These are phyloP conservation scores for Beauveria sp. DNA, from an alignment of 2,329 filamentous ascomycete species.

Conservation along the genomic window DNA sequence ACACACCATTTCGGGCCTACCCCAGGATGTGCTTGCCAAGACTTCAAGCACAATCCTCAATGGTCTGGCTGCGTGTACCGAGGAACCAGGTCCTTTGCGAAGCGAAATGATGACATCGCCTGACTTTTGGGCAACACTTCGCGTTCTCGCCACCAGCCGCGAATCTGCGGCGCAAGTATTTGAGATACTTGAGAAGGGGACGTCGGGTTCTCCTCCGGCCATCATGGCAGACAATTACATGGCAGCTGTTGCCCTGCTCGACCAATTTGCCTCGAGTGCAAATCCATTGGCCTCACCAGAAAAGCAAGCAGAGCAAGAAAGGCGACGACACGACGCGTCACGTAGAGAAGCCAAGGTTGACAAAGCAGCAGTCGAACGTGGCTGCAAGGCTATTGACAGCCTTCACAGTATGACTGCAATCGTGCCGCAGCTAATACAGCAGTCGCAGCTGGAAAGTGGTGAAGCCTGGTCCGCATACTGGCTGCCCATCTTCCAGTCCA, in stretches of 20 bases:
- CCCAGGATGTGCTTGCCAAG: constrained; percentile 67
- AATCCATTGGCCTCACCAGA: constrained; percentile 64
- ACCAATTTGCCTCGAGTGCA: constrained; percentile 81
- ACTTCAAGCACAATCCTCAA: constrained; percentile 69
- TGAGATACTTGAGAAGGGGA: constrained; percentile 73
- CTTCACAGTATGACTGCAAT: constrained; percentile 76
- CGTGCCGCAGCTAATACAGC: constrained; percentile 80
- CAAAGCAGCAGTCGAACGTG: constrained; percentile 59
- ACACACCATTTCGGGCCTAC: constrained; percentile 83
- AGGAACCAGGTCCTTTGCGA: constrained; percentile 66
- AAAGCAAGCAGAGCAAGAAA: constrained; percentile 53
- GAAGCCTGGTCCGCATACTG: constrained; percentile 97
- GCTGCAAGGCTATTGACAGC: constrained; percentile 71
- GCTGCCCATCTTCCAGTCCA: constrained; percentile 84
- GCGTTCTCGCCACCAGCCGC: constrained; percentile 60
- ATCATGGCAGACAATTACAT: constrained; percentile 96
- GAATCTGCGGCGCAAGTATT: constrained; percentile 75
- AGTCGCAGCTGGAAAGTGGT: constrained; percentile 82
- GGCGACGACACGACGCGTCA: constrained; percentile 24
- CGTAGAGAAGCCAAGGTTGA: constrained; percentile 22
- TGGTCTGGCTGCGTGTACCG: constrained; percentile 73
- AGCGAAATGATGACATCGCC: constrained; percentile 94
- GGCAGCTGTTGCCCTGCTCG: constrained; percentile 72
- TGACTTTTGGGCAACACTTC: constrained; percentile 91
- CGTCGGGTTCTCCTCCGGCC: constrained; percentile 65